A percentile compares a stretch with the other conserved stretches of the same genome.
These are phyloP conservation scores for Amanita thiersii DNA, from an alignment of 768 basidiomycete species.

Conservation along the genomic window DNA sequence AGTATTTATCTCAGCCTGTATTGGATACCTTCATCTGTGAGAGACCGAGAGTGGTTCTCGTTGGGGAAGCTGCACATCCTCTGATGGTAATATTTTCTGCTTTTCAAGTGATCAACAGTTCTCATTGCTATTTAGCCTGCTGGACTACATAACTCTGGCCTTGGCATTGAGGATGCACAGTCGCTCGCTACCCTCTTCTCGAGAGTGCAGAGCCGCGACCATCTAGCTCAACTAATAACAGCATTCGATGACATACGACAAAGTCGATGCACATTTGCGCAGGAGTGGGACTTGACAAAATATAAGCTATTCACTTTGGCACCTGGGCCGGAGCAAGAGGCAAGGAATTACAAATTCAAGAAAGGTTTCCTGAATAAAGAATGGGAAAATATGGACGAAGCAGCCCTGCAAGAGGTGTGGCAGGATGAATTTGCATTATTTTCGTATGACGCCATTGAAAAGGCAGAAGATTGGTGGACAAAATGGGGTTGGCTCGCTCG, in stretches of 20 bases:
- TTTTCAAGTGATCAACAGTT: background rate
- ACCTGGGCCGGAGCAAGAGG: conserved; percentile 31
- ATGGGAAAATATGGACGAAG: conserved; percentile 38
- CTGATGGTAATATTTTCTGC: conserved; percentile 27
- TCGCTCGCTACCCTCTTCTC: conserved; percentile 53
- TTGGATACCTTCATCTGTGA: conserved; percentile 44
- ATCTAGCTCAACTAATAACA: conserved; percentile 41
- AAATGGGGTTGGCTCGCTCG: conserved; percentile 25
- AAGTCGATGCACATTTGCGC: conserved; percentile 37
- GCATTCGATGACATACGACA: conserved; percentile 55
- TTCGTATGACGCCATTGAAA: conserved; percentile 43
- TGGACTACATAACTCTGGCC: conserved; percentile 39
- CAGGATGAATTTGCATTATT: conserved; percentile 43
- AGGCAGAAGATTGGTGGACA: conserved; percentile 60
- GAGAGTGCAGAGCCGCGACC: conserved; percentile 33
- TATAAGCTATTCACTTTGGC: conserved; percentile 36
- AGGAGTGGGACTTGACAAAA: conserved; percentile 36
- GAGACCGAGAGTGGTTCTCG: conserved; percentile 35
- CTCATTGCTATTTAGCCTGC: conserved; percentile 33
- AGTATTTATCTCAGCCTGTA: conserved; percentile 19
- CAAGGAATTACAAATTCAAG: conserved; percentile 34
- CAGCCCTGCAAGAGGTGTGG: conserved; percentile 38
- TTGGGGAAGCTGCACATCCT: conserved; percentile 60
- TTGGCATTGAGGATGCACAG: conserved; percentile 57
- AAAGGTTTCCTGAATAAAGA: conserved; percentile 23